Evolutionary conservation across 164 flowering plant species (phyloP), one percentile per base, ranked within the genome.

Genomic region (Buxus sempervirens): DNA sequence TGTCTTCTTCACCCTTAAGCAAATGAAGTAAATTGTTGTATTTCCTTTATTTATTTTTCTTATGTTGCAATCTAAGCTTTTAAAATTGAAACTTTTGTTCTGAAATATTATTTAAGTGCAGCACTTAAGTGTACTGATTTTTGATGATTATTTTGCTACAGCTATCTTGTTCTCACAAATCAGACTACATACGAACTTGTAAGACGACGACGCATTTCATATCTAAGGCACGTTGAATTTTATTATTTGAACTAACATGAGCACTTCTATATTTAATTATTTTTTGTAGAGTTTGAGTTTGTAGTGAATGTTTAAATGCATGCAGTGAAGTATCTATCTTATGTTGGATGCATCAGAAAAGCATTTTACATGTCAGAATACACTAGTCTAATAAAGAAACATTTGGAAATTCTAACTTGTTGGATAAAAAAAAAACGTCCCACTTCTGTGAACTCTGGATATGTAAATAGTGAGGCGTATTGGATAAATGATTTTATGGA

Each of bases 151-250:
- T 71, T 72, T 59, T 76, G 38, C n/a, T 78, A 67, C 88, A 94
- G 98, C 82, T 94, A 90, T 75, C 89, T 94, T 66, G 70, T 86
- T 62, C 70, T 91, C 67, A 91, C 98, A 65, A 94, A 94, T 77
- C 98, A 94, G 75, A 94, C 96, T 25, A 94, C 97, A 13, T 91
- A 82, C 71, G 98, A 94, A 73, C 93, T 94, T 21, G 93, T 94
- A 36, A 82, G 98, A 68, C 84, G 93, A 20, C 81, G 91, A 20
- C 90, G 97, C 56, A 90, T 94, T 67, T 75, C 78, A 38, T 93
- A 90, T 76, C 54, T 93, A 51, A 90, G 98, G 98, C 87, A 28
- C 26, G 80, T 54, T 41, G 1, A n/a, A 25, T 14, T 23, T 62
- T 19, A 6, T 24, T 24, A 18, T 20, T 60, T 32, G 0, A 26